Percentiles rank a stretch among this genome's conserved stretches.
Conservation (phyloP, 495 filamentous ascomycete species). For the Daldinia vernicosa region DNA sequence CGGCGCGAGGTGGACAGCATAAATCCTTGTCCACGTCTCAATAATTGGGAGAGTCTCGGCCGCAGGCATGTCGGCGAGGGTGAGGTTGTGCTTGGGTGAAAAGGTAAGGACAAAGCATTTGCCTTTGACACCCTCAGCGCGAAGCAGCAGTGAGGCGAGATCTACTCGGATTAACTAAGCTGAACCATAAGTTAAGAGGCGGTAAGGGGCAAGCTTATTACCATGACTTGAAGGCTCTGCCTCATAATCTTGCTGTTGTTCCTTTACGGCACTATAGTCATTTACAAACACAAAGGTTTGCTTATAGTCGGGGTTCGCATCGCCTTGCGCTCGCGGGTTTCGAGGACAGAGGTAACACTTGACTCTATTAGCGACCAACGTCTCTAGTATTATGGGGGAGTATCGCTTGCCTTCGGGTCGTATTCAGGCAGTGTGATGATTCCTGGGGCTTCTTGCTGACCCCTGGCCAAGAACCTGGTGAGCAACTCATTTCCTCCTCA, state of each 20-base stretch:
- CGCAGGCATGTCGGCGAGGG: conserved; percentile 83
- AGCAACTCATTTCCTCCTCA: conserved; percentile 9
- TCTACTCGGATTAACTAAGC: conserved; percentile 54
- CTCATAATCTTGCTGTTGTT: conserved; percentile 73
- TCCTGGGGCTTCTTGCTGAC: conserved; percentile 85
- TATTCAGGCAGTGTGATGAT: conserved; percentile 80
- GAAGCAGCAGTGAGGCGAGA: conserved; percentile 79
- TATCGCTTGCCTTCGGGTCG: conserved; percentile 70
- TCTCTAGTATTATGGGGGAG: not conserved
- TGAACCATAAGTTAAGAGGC: not conserved
- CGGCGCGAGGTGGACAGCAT: conserved; percentile 79
- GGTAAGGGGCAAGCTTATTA: conserved; percentile 16
- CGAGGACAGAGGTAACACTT: conserved; percentile 96
- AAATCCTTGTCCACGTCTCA: conserved; percentile 87
- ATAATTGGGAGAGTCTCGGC: conserved; percentile 77
- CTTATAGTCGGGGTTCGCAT: conserved; percentile 85
- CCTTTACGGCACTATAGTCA: conserved; percentile 96
- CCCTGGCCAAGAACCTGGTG: conserved; percentile 61
- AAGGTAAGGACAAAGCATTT: conserved; percentile 99
- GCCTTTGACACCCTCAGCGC: conserved; percentile 85
- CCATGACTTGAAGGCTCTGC: conserved; percentile 46
- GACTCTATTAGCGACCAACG: conserved; percentile 17
- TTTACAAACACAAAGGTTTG: conserved; percentile 95
- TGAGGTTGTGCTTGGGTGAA: conserved; percentile 87
- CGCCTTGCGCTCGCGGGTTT: conserved; percentile 90